These are phyloP conservation scores for Polygonum maritimum DNA, from an alignment of 148 eudicot species.

Conservation along the genomic window DNA sequence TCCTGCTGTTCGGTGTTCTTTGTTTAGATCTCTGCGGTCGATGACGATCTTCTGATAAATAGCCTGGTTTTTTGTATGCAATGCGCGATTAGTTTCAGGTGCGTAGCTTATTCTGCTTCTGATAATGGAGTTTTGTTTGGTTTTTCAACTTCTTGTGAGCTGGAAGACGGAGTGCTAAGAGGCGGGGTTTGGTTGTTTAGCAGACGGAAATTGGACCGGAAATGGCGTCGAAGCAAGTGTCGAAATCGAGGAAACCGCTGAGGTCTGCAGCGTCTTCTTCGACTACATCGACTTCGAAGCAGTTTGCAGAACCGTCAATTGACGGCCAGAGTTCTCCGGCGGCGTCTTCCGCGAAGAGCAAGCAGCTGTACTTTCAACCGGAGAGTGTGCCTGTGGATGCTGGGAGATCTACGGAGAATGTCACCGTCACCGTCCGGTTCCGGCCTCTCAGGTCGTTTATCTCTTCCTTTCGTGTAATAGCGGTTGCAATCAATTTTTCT, in stretches of 20 bases:
- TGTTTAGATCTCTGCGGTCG: constrained; percentile 10
- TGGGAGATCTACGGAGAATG: constrained; percentile 85
- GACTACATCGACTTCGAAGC: constrained; percentile 65
- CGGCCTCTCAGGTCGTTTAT: constrained; percentile 79
- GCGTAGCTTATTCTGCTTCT: constrained; percentile 1
- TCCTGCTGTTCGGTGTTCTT: constrained; percentile 4
- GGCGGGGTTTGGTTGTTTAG: not conserved
- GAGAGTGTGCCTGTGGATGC: constrained; percentile 35
- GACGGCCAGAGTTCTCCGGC: constrained; percentile 60
- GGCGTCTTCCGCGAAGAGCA: constrained; percentile 51
- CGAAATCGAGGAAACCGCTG: constrained; percentile 35
- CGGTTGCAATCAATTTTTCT: not conserved
- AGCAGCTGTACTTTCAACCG: constrained; percentile 36
- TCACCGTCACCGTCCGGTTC: constrained; percentile 91
- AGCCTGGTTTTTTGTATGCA: not conserved
- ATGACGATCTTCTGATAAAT: constrained; percentile 13
- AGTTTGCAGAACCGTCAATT: constrained; percentile 44
- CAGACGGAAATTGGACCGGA: constrained; percentile 1
- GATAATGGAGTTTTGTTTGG: not conserved
- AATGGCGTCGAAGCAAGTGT: constrained; percentile 62
- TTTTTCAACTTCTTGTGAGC: constrained; percentile 6
- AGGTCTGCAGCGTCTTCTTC: constrained; percentile 57
- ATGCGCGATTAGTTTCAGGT: constrained; percentile 17
- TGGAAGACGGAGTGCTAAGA: not conserved
- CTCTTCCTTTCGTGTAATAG: not conserved